These are phyloP conservation scores for Metschnikowia drakensbergensis DNA, from an alignment of 805 yeast genomes.

Conservation along the genomic window DNA sequence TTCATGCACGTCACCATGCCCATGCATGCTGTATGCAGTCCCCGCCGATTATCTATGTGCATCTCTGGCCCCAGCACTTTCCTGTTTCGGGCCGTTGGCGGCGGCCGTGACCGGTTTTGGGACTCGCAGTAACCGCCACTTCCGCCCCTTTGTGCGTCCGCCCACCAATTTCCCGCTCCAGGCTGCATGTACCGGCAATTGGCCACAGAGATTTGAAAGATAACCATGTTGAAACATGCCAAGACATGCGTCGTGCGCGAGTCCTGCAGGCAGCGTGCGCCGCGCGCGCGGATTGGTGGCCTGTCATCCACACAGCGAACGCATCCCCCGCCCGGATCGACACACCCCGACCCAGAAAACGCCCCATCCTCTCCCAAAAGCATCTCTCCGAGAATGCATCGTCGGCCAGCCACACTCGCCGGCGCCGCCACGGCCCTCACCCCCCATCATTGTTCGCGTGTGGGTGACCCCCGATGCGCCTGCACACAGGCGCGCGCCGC, in stretches of 20 bases:
- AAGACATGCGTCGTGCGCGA: background rate
- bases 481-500: background rate
- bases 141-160: background rate
- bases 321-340: too few relatives aligned
- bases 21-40: background rate
- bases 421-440: too few relatives aligned
- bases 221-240: constrained; percentile 1
- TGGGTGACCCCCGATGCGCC: background rate
- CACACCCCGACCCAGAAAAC: too few relatives aligned
- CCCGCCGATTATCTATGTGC: background rate
- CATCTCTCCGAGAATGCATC: too few relatives aligned
- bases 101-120: too few relatives aligned
- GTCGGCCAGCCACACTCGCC: too few relatives aligned
- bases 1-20: constrained; percentile 2
- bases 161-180: too few relatives aligned
- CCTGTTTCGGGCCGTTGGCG: too few relatives aligned
- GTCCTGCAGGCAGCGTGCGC: background rate
- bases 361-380: too few relatives aligned
- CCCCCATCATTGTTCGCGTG: background rate
- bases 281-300: background rate
- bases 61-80: background rate
- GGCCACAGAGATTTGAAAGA: constrained; percentile 1
- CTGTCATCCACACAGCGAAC: background rate
- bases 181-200: background rate
- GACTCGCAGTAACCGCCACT: too few relatives aligned